These are phyloP conservation scores for Fallopia convolvulus DNA, from an alignment of 148 eudicot genomes.

Conservation along the genomic window DNA sequence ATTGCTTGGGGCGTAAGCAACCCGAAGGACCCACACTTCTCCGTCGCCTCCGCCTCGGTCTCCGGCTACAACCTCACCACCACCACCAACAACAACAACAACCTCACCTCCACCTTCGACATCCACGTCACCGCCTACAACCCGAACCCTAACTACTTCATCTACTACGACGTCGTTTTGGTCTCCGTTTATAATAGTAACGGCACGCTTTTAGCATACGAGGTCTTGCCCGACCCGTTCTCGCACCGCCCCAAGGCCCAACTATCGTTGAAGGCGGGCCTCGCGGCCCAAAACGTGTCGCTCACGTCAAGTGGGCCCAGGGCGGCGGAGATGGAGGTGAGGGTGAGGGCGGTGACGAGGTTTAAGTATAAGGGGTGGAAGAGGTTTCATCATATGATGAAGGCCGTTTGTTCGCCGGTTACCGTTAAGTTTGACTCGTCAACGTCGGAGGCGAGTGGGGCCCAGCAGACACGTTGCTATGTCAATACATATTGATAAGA, in stretches of 20 bases:
- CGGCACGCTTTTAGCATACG: background rate
- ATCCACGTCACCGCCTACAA: conserved; percentile 16
- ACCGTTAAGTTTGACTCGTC: conserved; percentile 1
- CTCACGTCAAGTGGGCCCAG: background rate
- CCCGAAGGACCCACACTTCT: conserved; percentile 19
- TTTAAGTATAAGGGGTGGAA: background rate
- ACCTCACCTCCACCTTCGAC: conserved; percentile 18
- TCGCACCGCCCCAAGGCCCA: background rate
- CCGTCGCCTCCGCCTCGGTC: conserved; percentile 16
- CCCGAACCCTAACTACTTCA: conserved; percentile 13
- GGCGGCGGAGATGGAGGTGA: conserved; percentile 8
- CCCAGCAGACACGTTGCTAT: conserved; percentile 1
- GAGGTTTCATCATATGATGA: conserved; percentile 13
- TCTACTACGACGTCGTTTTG: conserved; percentile 14
- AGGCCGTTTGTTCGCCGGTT: conserved; percentile 4
- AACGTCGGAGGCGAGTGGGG: background rate
- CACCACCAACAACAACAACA: conserved; percentile 15
- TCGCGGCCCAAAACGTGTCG: background rate
- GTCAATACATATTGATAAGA: background rate
- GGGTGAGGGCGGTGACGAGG: conserved; percentile 9
- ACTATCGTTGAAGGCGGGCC: background rate
- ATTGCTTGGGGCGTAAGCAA: conserved; percentile 11
- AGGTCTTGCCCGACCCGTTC: conserved; percentile 9
- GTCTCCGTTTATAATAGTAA: background rate
- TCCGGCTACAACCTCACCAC: conserved; percentile 23